A percentile compares a stretch with the other conserved stretches of the same genome.
Evolutionary conservation across 257 asterid genomes (phyloP).

Genomic region (Schizonepeta tenuifolia): DNA sequence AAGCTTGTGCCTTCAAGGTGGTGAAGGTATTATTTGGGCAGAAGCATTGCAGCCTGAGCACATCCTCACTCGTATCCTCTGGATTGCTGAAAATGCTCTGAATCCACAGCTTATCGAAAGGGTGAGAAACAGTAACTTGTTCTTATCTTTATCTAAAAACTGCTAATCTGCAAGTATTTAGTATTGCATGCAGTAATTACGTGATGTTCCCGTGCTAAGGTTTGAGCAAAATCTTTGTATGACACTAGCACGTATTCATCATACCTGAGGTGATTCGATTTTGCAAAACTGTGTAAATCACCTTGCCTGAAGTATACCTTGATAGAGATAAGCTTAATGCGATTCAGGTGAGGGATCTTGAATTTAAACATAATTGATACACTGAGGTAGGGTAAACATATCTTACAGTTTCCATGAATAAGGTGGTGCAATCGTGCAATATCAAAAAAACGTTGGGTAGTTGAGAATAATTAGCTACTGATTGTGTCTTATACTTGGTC

Average conservation of each 20-base stretch:
- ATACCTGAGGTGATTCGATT: neutral
- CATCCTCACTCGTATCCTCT: conserved; percentile 68
- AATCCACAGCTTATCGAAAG: conserved; percentile 72
- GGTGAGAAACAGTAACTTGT: conserved; percentile 44
- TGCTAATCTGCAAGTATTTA: conserved; percentile 19
- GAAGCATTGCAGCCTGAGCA: conserved; percentile 71
- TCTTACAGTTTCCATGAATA: conserved; percentile 13
- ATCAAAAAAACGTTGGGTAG: neutral
- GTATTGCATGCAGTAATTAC: neutral
- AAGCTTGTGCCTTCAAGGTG: conserved; percentile 73
- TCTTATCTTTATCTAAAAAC: conserved; percentile 26
- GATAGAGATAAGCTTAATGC: conserved; percentile 19
- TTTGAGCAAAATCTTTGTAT: conserved; percentile 11
- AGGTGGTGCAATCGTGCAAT: neutral
- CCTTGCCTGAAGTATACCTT: conserved; percentile 10
- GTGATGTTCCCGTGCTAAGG: neutral
- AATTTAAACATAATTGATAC: too few relatives aligned
- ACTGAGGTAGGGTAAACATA: neutral
- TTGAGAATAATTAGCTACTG: conserved; percentile 20
- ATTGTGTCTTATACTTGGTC: conserved; percentile 12
- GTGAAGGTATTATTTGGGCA: conserved; percentile 67
- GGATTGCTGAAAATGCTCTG: conserved; percentile 87
- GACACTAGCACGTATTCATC: conserved; percentile 10
- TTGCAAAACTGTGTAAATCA: neutral
- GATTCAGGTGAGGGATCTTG: conserved; percentile 25